These are phyloP conservation scores for Plasmodium relictum DNA, from an alignment of 169 alveolate genomes.

Conservation along the genomic window DNA sequence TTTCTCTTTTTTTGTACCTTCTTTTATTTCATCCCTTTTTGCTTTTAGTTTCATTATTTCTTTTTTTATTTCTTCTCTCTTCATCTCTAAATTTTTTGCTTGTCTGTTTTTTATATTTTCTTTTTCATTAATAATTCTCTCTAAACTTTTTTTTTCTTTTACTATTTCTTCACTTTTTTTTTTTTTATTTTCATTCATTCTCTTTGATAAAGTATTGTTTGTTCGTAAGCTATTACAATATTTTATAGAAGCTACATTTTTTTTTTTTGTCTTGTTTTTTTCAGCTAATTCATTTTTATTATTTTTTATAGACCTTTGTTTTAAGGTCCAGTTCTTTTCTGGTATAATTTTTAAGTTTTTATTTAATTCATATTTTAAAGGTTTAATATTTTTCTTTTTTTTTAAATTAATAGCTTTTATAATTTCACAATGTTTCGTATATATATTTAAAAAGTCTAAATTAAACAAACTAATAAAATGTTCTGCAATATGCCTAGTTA, in stretches of 20 bases:
- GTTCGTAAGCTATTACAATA: slow-evolving; percentile 8
- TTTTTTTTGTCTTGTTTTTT: slow-evolving; percentile 2
- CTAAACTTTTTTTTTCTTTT: background rate
- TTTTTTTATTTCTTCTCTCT: background rate
- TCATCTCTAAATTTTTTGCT: background rate
- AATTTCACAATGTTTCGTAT: slow-evolving; percentile 11
- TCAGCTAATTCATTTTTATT: slow-evolving; percentile 7
- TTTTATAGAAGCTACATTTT: background rate
- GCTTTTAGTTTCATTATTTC: background rate
- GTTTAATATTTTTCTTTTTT: slow-evolving; percentile 7
- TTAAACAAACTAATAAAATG: slow-evolving; percentile 62
- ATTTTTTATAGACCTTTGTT: background rate
- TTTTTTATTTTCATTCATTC: slow-evolving; percentile 15
- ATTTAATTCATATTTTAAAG: slow-evolving; percentile 4
- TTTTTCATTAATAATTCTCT: background rate
- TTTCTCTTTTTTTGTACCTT: too few species aligned
- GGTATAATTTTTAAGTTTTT: background rate
- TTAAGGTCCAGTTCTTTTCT: background rate
- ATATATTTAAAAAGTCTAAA: slow-evolving; percentile 15
- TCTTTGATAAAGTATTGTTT: slow-evolving; percentile 14
- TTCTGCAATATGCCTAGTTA: slow-evolving; percentile 60
- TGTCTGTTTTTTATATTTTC: background rate
- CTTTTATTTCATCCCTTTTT: background rate
- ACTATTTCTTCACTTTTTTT: slow-evolving; percentile 24
- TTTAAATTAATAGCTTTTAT: slow-evolving; percentile 28